Evolutionary conservation across 768 basidiomycete species (phyloP).

Genomic region (Boletus patriciae): DNA sequence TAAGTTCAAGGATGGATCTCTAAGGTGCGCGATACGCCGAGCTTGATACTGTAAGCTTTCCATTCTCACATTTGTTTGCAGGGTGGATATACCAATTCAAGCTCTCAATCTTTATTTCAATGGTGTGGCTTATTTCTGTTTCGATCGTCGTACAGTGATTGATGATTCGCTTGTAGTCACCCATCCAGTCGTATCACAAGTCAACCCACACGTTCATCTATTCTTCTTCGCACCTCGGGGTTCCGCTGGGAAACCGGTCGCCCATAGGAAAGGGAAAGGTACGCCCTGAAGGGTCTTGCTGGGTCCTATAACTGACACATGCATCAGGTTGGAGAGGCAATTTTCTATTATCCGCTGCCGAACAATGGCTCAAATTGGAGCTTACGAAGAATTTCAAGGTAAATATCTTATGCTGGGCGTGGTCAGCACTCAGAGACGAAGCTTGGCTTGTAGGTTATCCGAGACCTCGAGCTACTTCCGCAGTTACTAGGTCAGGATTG

Average conservation of each 20-base stretch:
- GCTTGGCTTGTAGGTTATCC: constrained; percentile 61
- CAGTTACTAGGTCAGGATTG: constrained; percentile 92
- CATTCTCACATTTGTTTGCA: constrained; percentile 24
- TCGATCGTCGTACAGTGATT: constrained; percentile 1
- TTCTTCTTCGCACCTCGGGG: constrained; percentile 94
- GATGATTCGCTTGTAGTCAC: constrained; percentile 54
- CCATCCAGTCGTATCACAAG: constrained; percentile 91
- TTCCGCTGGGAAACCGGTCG: constrained; percentile 89
- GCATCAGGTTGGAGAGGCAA: constrained; percentile 88
- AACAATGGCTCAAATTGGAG: constrained; percentile 95
- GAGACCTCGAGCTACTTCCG: constrained; percentile 95
- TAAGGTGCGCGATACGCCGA: constrained; percentile 51
- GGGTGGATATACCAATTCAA: constrained; percentile 95
- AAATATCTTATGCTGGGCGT: neutral
- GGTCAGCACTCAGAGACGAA: neutral
- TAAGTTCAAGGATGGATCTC: constrained; percentile 88
- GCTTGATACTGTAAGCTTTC: neutral
- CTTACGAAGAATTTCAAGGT: constrained; percentile 95
- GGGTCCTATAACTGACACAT: neutral
- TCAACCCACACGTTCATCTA: constrained; percentile 87
- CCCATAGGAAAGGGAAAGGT: constrained; percentile 93
- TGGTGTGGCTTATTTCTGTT: constrained; percentile 40
- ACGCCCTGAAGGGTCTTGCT: neutral
- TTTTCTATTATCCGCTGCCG: constrained; percentile 86
- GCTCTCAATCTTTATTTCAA: constrained; percentile 87